Evolutionary conservation across 2,329 filamentous ascomycete genomes (phyloP).

Genomic region (Simplicillium sp.): DNA sequence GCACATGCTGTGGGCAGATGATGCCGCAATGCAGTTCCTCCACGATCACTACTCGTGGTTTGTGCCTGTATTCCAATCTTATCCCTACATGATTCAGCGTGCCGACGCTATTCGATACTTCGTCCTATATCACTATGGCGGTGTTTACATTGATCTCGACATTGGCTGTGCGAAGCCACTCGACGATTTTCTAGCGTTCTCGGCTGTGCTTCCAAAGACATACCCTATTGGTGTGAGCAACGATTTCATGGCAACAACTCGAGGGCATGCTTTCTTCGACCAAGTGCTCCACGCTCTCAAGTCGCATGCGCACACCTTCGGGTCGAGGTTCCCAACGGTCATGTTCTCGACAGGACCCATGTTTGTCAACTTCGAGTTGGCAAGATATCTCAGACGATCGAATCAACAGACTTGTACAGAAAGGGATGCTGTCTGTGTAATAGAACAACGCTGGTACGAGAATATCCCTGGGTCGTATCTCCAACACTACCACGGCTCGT

Average conservation of each 20-base stretch:
- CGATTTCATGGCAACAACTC: conserved; percentile 64
- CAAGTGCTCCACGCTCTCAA: no score
- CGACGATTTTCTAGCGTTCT: not conserved
- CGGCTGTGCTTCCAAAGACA: conserved; percentile 26
- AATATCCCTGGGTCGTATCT: no score
- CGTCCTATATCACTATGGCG: conserved; percentile 57
- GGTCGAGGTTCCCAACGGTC: no score
- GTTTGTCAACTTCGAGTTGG: no score
- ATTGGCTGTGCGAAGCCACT: conserved; percentile 4
- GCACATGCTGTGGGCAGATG: conserved; percentile 54
- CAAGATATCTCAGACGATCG: no score
- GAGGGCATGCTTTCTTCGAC: conserved; percentile 61
- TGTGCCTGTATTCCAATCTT: conserved; percentile 55
- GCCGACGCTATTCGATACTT: conserved; percentile 64
- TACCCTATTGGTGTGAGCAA: conserved; percentile 67
- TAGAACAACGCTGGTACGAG: no score
- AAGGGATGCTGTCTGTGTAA: no score
- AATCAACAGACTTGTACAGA: no score
- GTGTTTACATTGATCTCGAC: conserved; percentile 53
- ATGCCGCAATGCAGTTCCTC: conserved; percentile 54
- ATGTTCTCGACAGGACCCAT: no score
- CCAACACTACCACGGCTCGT: no score
- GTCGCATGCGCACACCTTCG: no score
- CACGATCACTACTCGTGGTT: conserved; percentile 61
- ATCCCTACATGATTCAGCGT: conserved; percentile 58